Conservation (phyloP, 345 rosid genomes). For the Tarenaya hassleriana region DNA sequence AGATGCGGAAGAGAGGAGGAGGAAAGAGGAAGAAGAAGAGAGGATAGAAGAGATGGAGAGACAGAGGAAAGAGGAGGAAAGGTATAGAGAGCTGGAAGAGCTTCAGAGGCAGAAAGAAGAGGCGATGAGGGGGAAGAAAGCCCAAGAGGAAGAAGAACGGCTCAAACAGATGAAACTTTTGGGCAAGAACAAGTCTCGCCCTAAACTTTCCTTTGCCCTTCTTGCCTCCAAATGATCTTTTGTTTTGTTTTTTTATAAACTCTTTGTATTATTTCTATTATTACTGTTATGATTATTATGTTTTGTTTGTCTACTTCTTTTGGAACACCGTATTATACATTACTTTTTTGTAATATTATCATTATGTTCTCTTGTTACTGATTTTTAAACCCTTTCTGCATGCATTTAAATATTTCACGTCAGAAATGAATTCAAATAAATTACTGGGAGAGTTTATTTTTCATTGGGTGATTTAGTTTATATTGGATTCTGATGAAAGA, state of each 20-base stretch:
- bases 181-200: slow-evolving; percentile 95
- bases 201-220: slow-evolving; percentile 81
- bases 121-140: slow-evolving; percentile 72
- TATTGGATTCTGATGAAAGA: too few species aligned
- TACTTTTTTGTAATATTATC: slow-evolving; percentile 17
- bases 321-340: background rate
- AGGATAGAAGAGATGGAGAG: slow-evolving; percentile 80
- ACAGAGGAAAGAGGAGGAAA: slow-evolving; percentile 76
- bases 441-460: too few species aligned
- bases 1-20: slow-evolving; percentile 68
- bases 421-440: too few species aligned
- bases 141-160: slow-evolving; percentile 91
- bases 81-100: slow-evolving; percentile 74
- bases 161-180: slow-evolving; percentile 77
- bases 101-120: slow-evolving; percentile 82
- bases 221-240: slow-evolving; percentile 63
- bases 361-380: background rate
- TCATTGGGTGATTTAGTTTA: too few species aligned
- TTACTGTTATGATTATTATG: too few species aligned
- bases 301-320: too few species aligned
- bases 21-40: slow-evolving; percentile 74
- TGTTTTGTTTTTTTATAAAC: background rate
- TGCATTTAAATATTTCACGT: too few species aligned
- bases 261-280: slow-evolving; percentile 11
- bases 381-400: too few species aligned